Conservation (phyloP, 2,329 filamentous ascomycete species). For the Nigrospora oryzae region DNA sequence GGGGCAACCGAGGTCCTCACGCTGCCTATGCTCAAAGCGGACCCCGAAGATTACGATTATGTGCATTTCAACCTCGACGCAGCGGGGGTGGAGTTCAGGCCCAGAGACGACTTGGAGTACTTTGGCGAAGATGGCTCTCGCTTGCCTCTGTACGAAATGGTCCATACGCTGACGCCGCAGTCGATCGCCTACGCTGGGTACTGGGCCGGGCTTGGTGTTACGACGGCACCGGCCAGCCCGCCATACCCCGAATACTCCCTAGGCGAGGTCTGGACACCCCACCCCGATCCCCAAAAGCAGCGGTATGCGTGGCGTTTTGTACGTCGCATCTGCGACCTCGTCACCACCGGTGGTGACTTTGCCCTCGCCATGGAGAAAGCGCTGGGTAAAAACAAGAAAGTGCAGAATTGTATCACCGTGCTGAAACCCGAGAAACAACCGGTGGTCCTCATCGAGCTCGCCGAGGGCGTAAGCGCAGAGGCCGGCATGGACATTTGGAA, state of each 20-base stretch:
- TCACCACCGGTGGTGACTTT: slow-evolving; percentile 1
- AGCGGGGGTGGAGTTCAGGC: slow-evolving; percentile 1
- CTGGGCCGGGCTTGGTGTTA: slow-evolving; percentile 1
- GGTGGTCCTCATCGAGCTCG: slow-evolving; percentile 1
- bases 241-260: slow-evolving; percentile 4
- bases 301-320: slow-evolving; percentile 5
- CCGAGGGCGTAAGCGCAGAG: not conserved
- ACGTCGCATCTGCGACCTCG: slow-evolving; percentile 3
- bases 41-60: slow-evolving; percentile 5
- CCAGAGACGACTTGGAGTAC: slow-evolving; percentile 3
- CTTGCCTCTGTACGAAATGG: slow-evolving; percentile 3
- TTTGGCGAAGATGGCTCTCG: slow-evolving; percentile 4
- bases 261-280: slow-evolving; percentile 5
- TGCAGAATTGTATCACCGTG: slow-evolving; percentile 3
- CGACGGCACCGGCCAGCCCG: not conserved
- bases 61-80: slow-evolving; percentile 1
- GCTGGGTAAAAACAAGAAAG: slow-evolving; percentile 2
- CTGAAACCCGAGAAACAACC: not conserved
- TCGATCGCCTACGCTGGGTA: not conserved
- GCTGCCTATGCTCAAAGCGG: slow-evolving; percentile 1
- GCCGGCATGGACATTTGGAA: not conserved
- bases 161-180: slow-evolving; percentile 1
- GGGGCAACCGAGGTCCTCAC: slow-evolving; percentile 1
- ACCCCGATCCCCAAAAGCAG: slow-evolving; percentile 3
- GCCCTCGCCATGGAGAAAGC: slow-evolving; percentile 2